A percentile compares a stretch with the other conserved stretches of the same genome.
phyloP scores from a whole-genome alignment of 345 rosid genomes.

The Turritis glabra region DNA sequence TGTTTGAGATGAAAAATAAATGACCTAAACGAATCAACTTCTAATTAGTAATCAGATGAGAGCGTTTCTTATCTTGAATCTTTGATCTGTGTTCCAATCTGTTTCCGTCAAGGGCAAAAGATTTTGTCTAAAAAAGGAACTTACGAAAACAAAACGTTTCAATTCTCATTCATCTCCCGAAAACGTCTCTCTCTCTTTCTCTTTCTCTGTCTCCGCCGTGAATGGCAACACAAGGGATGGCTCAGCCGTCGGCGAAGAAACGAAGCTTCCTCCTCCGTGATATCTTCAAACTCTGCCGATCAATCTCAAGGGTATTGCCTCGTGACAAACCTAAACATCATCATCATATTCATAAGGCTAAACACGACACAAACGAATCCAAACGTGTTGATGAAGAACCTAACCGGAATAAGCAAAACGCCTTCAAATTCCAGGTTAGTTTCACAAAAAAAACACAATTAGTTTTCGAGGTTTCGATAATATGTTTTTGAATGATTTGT shows the following conservation, averaged over 20 bases:
- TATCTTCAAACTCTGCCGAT: constrained; percentile 39
- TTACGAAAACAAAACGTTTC: background rate
- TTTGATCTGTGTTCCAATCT: constrained; percentile 5
- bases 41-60: background rate
- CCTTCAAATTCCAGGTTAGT: background rate
- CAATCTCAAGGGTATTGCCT: constrained; percentile 33
- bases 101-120: constrained; percentile 11
- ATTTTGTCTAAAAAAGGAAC: constrained; percentile 21
- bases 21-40: background rate
- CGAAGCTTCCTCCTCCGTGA: constrained; percentile 36
- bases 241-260: constrained; percentile 36
- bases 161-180: background rate
- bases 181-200: constrained; percentile 10
- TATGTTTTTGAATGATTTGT: background rate
- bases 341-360: background rate
- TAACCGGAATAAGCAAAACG: background rate
- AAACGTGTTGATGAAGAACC: constrained; percentile 15
- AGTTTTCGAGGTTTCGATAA: background rate
- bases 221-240: constrained; percentile 36
- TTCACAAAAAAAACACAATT: background rate
- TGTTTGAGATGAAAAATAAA: background rate
- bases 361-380: constrained; percentile 8
- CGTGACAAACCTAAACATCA: constrained; percentile 32
- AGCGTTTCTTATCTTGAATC: constrained; percentile 24
- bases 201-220: constrained; percentile 24